A percentile compares a stretch with the other conserved stretches of the same genome.
Conservation (phyloP, 305 asterid species). For the Nicotiana rustica region DNA sequence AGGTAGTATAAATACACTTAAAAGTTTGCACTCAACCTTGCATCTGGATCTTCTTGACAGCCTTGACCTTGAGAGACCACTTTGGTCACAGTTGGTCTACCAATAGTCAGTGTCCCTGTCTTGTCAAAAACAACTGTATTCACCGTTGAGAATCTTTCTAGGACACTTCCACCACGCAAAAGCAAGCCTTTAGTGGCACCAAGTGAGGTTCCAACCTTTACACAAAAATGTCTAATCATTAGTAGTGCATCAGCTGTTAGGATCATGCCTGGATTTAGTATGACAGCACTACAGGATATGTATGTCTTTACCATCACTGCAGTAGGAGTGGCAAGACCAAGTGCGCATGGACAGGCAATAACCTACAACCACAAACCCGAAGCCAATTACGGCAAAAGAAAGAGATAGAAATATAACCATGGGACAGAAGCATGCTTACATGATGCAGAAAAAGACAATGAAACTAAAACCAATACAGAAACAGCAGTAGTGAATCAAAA, state of each 20-base stretch:
- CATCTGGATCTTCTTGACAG: constrained; percentile 44
- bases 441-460: constrained; percentile 14
- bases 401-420: constrained; percentile 35
- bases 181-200: constrained; percentile 97
- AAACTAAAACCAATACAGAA: background rate
- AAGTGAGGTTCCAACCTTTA: constrained; percentile 98
- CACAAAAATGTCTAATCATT: constrained; percentile 40
- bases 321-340: constrained; percentile 98
- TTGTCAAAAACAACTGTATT: constrained; percentile 90
- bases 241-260: constrained; percentile 34
- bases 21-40: constrained; percentile 61
- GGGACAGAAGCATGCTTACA: constrained; percentile 17
- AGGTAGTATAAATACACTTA: background rate
- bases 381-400: constrained; percentile 34
- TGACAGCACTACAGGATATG: constrained; percentile 18
- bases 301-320: constrained; percentile 86
- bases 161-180: constrained; percentile 95
- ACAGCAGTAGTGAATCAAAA: constrained; percentile 6
- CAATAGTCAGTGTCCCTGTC: constrained; percentile 94
- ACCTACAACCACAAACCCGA: constrained; percentile 67
- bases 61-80: constrained; percentile 57
- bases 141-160: constrained; percentile 86
- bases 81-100: constrained; percentile 90
- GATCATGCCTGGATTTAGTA: constrained; percentile 15
- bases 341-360: constrained; percentile 99